Base-by-base conservation (phyloP, 495 filamentous ascomycete species). In the Stereocaulon alpinum region DNA sequence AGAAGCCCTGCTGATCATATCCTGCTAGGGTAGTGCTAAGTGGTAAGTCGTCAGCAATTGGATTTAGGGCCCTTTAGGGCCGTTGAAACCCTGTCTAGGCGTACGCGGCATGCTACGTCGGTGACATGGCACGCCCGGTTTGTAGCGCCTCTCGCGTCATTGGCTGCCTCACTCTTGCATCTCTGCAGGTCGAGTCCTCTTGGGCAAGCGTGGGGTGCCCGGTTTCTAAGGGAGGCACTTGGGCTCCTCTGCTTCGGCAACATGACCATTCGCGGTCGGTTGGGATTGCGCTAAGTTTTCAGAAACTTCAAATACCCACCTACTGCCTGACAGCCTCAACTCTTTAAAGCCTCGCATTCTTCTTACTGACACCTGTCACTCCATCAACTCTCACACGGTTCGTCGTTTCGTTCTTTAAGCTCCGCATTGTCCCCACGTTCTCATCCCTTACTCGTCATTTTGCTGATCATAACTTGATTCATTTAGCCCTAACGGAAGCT, bases 151-250 rank as follows among this genome's bases (percentile, higher is more conserved):
- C 49, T 43, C 54, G 40, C 22, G 11, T 55, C 22, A 61, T 41
- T 61, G 59, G 59, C 52, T 43, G 59, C 59, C 52, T 56, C 59
- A 61, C 52, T 41, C 18, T 61, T 34, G 27, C 4, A 22, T 32
- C 10, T 12, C 24, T 24, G 24, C 24, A 24, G 24, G 24, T 24
- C 24, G 24, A 24, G 24, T 24, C 24, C 24, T 24, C 24, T 24
- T 1, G 1, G 24, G 24, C 24, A 24, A 24, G 24, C 24, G 1
- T 24, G 24, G 3, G 10, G 51, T 18, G 56, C 56, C 47, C 47
- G 49, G 37, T 59, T 59, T 50, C 24, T 40, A 42, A 22, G 47
- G 47, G 34, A 11, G 34, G 32, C 11, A 24, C 32, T 37, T 37
- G 34, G 34, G 15, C 9, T 51, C 15, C 49, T 22, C 56, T 34